phyloP scores from a whole-genome alignment of 768 basidiomycete genomes.

The Amanita subjunquillea region DNA sequence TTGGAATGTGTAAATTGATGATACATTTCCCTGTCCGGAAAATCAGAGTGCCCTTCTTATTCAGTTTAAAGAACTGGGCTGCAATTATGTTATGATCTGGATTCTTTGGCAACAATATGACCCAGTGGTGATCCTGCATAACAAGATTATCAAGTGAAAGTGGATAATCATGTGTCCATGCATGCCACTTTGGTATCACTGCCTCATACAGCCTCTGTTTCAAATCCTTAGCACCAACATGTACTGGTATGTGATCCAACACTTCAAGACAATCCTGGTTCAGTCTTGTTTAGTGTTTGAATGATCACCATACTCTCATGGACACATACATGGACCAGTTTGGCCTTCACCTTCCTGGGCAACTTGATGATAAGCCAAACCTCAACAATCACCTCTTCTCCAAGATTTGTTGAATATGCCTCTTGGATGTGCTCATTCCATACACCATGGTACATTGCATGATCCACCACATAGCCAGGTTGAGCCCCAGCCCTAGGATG shows the following conservation, averaged over 20 bases:
- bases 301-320: too few species aligned
- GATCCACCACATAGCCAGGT: neutral
- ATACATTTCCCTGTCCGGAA: slow-evolving; percentile 4
- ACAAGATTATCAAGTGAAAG: neutral
- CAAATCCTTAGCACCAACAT: slow-evolving; percentile 13
- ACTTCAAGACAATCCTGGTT: slow-evolving; percentile 13
- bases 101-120: neutral
- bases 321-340: neutral
- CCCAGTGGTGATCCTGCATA: neutral
- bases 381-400: neutral
- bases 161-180: slow-evolving; percentile 9
- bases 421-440: neutral
- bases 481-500: too few species aligned
- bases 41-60: neutral
- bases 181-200: slow-evolving; percentile 8
- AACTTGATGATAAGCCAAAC: neutral
- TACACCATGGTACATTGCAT: neutral
- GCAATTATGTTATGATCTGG: slow-evolving; percentile 12
- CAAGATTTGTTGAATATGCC: neutral
- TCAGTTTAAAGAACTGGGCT: slow-evolving; percentile 3
- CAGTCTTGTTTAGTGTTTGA: neutral
- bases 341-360: neutral
- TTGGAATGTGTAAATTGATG: slow-evolving; percentile 7
- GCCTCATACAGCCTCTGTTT: slow-evolving; percentile 10
- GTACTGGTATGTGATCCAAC: slow-evolving; percentile 13